These are phyloP conservation scores for Phaeosphaeria sp. DNA, from an alignment of 2,329 filamentous ascomycete species.

Conservation along the genomic window DNA sequence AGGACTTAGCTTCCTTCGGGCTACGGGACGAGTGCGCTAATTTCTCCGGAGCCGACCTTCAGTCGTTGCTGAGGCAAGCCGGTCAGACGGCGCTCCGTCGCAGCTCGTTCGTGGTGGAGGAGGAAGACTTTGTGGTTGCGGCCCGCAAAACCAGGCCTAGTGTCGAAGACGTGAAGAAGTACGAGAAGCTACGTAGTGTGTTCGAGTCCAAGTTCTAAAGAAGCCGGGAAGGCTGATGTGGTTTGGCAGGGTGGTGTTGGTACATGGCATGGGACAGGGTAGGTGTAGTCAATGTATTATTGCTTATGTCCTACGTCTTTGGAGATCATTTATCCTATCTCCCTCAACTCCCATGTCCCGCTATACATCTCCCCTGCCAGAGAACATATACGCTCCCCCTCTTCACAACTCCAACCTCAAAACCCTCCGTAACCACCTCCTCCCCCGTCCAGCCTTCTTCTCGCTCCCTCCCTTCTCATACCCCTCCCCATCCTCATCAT, in stretches of 20 bases:
- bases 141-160: slow-evolving; percentile 54
- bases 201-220: slow-evolving; percentile 25
- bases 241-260: slow-evolving; percentile 2
- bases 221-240: slow-evolving; percentile 50
- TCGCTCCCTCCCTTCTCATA: neutral
- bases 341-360: neutral
- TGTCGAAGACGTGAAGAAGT: slow-evolving; percentile 65
- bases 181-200: slow-evolving; percentile 57
- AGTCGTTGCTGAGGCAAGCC: slow-evolving; percentile 64
- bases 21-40: slow-evolving; percentile 69
- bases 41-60: slow-evolving; percentile 76
- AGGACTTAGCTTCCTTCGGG: slow-evolving; percentile 69
- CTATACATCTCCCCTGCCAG: neutral
- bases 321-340: neutral
- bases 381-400: neutral
- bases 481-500: neutral
- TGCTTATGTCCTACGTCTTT: too few relatives aligned
- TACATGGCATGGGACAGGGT: too few relatives aligned
- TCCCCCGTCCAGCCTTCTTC: neutral
- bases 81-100: slow-evolving; percentile 63
- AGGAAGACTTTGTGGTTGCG: slow-evolving; percentile 56
- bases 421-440: neutral
- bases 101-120: slow-evolving; percentile 53
- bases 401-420: neutral
- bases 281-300: neutral